These are phyloP conservation scores for Zopfochytrium polystomum DNA, from an alignment of 371 early-diverging fungal species.

Conservation along the genomic window DNA sequence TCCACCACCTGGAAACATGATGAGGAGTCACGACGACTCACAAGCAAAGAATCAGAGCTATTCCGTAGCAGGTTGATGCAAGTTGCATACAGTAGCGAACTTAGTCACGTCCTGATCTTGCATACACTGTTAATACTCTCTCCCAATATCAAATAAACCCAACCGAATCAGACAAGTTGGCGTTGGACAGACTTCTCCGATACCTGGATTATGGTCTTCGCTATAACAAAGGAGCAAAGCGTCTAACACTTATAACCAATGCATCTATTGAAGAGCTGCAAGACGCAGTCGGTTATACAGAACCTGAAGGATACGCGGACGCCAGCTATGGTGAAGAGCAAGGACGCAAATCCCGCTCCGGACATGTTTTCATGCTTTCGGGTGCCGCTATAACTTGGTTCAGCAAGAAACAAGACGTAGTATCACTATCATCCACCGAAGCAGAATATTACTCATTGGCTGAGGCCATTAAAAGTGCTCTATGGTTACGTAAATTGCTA, in stretches of 20 bases:
- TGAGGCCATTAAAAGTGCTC: constrained; percentile 20
- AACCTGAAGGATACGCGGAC: constrained; percentile 25
- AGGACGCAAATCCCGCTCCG: constrained; percentile 26
- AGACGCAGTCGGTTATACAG: background rate
- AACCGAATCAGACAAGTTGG: constrained; percentile 4
- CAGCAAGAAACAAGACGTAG: constrained; percentile 28
- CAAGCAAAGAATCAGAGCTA: background rate
- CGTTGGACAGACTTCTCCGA: background rate
- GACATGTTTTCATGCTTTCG: constrained; percentile 24
- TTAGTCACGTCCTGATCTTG: constrained; percentile 7
- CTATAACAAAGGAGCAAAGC: background rate
- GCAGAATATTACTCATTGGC: constrained; percentile 30
- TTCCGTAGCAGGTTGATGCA: constrained; percentile 6
- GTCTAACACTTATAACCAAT: background rate
- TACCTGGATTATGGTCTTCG: constrained; percentile 11
- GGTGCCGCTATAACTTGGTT: constrained; percentile 22
- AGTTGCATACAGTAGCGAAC: constrained; percentile 10
- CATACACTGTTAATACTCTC: constrained; percentile 16
- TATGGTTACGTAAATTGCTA: constrained; percentile 26
- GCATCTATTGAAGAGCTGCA: background rate
- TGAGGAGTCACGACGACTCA: background rate
- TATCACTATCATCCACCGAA: constrained; percentile 32
- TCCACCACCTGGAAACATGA: constrained; percentile 15
- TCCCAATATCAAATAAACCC: constrained; percentile 7
- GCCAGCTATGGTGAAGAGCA: constrained; percentile 32